These are phyloP conservation scores for Cercospora sp. DNA, from an alignment of 2,329 filamentous ascomycete species.

Conservation along the genomic window DNA sequence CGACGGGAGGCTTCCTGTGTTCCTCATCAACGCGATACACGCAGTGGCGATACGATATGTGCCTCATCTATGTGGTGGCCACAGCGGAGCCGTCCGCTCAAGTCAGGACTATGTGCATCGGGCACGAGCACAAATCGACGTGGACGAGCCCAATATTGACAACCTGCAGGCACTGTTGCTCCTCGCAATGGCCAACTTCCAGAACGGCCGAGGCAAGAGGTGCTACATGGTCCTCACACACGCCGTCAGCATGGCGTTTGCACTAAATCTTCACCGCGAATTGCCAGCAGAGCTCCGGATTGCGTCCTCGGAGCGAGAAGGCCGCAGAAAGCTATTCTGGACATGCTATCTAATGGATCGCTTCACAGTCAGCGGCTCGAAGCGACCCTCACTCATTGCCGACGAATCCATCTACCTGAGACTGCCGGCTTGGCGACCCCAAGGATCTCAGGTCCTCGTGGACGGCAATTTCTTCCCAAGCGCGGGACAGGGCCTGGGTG, in stretches of 20 bases:
- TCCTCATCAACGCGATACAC: slow-evolving; percentile 55
- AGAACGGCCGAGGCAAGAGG: slow-evolving; percentile 77
- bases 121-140: slow-evolving; percentile 69
- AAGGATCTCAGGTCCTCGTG: slow-evolving; percentile 59
- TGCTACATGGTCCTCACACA: slow-evolving; percentile 82
- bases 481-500: slow-evolving; percentile 47
- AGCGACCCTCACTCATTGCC: slow-evolving; percentile 74
- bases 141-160: slow-evolving; percentile 79
- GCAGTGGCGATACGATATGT: slow-evolving; percentile 63
- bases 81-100: slow-evolving; percentile 65
- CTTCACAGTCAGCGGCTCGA: slow-evolving; percentile 79
- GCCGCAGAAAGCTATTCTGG: slow-evolving; percentile 81
- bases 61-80: slow-evolving; percentile 62
- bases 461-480: slow-evolving; percentile 84
- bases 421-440: slow-evolving; percentile 71
- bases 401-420: slow-evolving; percentile 75
- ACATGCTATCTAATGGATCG: slow-evolving; percentile 83
- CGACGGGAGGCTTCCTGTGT: slow-evolving; percentile 60
- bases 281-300: slow-evolving; percentile 63
- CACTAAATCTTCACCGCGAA: slow-evolving; percentile 78
- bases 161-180: slow-evolving; percentile 73
- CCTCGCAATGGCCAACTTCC: slow-evolving; percentile 72
- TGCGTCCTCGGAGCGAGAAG: slow-evolving; percentile 69
- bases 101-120: slow-evolving; percentile 73
- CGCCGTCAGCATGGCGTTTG: slow-evolving; percentile 79